These are phyloP conservation scores for Arabidopsis thaliana DNA, from an alignment of 345 rosid genomes.

Conservation along the genomic window DNA sequence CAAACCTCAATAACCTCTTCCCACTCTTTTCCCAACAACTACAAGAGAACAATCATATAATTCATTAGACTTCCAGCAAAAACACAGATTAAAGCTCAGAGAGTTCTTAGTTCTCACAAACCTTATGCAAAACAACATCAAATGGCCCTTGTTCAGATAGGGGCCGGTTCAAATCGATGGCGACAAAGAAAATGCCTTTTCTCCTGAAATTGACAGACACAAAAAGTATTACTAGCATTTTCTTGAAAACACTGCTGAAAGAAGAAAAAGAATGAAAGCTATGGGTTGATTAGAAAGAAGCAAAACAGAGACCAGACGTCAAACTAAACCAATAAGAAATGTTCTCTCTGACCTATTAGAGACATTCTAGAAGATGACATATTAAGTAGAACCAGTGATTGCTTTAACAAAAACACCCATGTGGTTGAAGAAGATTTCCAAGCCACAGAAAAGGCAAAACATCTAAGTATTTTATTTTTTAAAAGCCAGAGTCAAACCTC, in stretches of 20 bases:
- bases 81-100: neutral
- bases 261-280: constrained; percentile 32
- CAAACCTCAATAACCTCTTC: constrained; percentile 76
- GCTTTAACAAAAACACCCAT: constrained; percentile 35
- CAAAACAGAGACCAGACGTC: constrained; percentile 19
- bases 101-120: constrained; percentile 34
- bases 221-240: constrained; percentile 15
- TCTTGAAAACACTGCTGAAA: constrained; percentile 10
- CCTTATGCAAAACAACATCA: constrained; percentile 88
- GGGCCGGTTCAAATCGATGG: constrained; percentile 70
- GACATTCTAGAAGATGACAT: constrained; percentile 34
- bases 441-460: constrained; percentile 37
- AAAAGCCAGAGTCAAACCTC: constrained; percentile 39
- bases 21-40: constrained; percentile 89
- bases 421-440: constrained; percentile 43
- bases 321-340: constrained; percentile 26
- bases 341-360: constrained; percentile 1
- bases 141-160: constrained; percentile 94
- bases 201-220: constrained; percentile 59
- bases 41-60: constrained; percentile 45
- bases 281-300: constrained; percentile 17
- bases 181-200: constrained; percentile 76
- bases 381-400: constrained; percentile 29
- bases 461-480: constrained; percentile 19
- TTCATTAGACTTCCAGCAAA: constrained; percentile 43